Evolutionary conservation across 73 alveolate species (phyloP), one percentile per base, ranked within the genome.

Genomic region (Blepharisma stoltei): DNA sequence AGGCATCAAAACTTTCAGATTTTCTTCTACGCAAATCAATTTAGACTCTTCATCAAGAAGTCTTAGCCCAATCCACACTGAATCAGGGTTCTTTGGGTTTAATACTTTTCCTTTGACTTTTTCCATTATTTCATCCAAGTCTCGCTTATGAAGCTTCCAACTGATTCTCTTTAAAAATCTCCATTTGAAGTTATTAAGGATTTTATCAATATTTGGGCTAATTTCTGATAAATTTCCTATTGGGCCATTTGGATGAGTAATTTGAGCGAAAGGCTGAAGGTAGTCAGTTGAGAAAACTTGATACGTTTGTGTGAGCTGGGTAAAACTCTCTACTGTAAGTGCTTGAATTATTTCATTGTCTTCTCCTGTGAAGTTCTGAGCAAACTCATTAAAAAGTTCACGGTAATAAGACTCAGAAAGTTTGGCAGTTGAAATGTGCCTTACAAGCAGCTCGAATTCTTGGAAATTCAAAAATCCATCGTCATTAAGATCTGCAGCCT

Each of bases 41-140:
- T 60, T 60, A 2, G 73, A 60, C 4, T 60, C 73, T 25, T 60
- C 73, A 8, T 60, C 46, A n/a, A 60, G 23, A n/a, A 60, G 23
- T 25, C 73, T 60, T 9, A 60, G 0, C 73, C 49, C 73, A 60
- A 60, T 60, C 73, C 73, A 60, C 14, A 60, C 73, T 14, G 46
- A 14, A 14, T 60, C 73, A 14, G 73, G 73, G 4, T 60, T 60
- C 23, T 60, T 60, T 38, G 14, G 73, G 5, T 11, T 60, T 18
- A 60, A 18, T 2, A 60, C 45, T 60, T 60, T 60, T 14, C 18
- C 45, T 25, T 60, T 60, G 14, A 60, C 23, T 14, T 14, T 38
- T 9, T 14, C 73, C 38, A 60, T 8, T 8, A 60, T 25, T 9
- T 14, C 23, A 8, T 14, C 11, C 14, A 14, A 60, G 18, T 60